Evolutionary conservation across 768 basidiomycete genomes (phyloP), one percentile per base, ranked within the genome.

Genomic region (Auricularia heimuer): DNA sequence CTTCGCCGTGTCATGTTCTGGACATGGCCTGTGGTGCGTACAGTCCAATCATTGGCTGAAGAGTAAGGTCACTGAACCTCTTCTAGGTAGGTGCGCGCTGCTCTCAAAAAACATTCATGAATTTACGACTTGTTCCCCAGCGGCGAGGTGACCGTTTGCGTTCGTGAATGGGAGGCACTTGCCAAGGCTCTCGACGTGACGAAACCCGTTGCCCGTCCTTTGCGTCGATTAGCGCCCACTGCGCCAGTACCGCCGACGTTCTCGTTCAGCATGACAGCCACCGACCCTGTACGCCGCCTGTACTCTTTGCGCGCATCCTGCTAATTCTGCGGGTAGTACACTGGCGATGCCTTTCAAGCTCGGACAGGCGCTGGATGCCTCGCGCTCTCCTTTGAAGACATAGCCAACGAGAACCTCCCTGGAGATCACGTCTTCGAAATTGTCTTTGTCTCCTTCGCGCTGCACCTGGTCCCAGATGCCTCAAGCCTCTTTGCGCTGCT

Each of bases 381-480:
- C 29, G 70, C 81, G 3, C 77, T 89, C 6, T 83, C 84, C 0
- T 91, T 89, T 74, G 75, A 77, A 47, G 85, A 86, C 45, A 79
- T 91, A 61, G 82, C 87, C 1, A 79, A 82, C 67, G 86, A 86
- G 2, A 68, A 73, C 24, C 69, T 88, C 33, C 87, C 65, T 64
- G 36, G 70, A 68, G 11, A 64, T 65, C 39, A 65, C 21, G 65
- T 66, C 47, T 72, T 84, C 51, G 88, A 91, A 68, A 79, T 90
- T 74, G 82, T 86, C 14, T 72, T 90, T 24, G 88, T 88, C 69
- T 89, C 88, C 3, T 90, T 90, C 69, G 88, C 88, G 8, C 73
- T 91, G 35, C 89, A 91, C 70, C 83, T 91, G 42, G 73, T 89
- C 37, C 82, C 83, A 56, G 79, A 78, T 33, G 71, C 84, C 2